Base-by-base conservation (phyloP, 345 rosid species). In the Brassica carinata region DNA sequence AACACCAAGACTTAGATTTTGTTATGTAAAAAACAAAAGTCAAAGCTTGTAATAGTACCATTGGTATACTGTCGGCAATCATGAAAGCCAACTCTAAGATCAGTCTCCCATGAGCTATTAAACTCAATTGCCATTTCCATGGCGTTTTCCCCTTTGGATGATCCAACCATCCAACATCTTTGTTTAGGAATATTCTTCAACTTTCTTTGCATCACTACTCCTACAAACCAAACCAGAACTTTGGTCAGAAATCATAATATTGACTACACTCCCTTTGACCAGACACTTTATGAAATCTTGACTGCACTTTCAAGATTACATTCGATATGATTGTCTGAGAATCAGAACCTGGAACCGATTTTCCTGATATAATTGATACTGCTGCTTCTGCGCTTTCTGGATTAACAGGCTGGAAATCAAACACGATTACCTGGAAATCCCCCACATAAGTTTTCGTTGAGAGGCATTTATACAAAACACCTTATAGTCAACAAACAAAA, bases 121-220 rank as follows among this genome's bases (percentile, higher is more conserved):
- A 90, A 92, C 34, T 80, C 79, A 1, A 40, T 72, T 33, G 92
- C 94, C 79, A 74, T 81, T 38, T 87, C 84, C 34, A 87, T 53
- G 57, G 88, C 88, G 81, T 84, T 84, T 78, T 84, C 83, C 51
- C 18, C 79, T 69, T 79, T 58, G 0, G 85, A 83, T 79, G 86
- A 83, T 78, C 97, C 98, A 84, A 89, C 91, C 48, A 85, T 79
- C 95, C 94, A 92, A 82, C 96, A 92, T 80, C 85, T 89, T 62
- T 77, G 70, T 66, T 82, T 87, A 0, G 96, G 98, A 43, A 91
- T 78, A 73, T 85, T 91, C 69, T 64, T 81, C 72, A 92, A 53
- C 63, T 77, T 88, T 84, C 96, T 86, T 71, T 43, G 77, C 6
- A 72, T 81, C 75, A 92, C 87, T 53, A 77, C 73, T 78, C 96